A percentile compares a stretch with the other conserved stretches of the same genome.
These are phyloP conservation scores for Spirogloea muscicola DNA, from an alignment of 139 green algal genomes.

Conservation along the genomic window DNA sequence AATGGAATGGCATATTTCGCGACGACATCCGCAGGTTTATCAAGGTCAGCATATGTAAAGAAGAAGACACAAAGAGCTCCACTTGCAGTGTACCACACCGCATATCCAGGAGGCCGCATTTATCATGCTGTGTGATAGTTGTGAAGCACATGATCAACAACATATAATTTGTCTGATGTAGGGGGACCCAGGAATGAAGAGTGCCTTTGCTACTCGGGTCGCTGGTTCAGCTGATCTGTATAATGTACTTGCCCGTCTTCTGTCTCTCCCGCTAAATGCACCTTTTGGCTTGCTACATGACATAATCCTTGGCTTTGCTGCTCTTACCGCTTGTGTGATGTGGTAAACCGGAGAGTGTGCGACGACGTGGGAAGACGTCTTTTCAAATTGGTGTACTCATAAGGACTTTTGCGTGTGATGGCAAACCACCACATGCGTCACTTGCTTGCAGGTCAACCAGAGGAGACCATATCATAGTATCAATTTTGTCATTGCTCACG, in stretches of 20 bases:
- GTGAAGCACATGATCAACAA: no score
- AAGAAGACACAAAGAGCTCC: no score
- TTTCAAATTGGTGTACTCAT: no score
- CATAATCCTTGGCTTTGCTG: no score
- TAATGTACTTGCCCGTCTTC: constrained; percentile 31
- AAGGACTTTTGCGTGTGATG: no score
- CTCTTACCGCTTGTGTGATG: no score
- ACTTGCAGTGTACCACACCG: no score
- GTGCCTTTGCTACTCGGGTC: constrained; percentile 82
- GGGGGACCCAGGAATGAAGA: constrained; percentile 84
- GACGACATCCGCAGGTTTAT: constrained; percentile 85
- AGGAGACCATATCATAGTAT: constrained; percentile 85
- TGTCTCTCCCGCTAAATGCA: neutral
- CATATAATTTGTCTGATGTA: constrained; percentile 9
- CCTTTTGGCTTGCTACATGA: neutral
- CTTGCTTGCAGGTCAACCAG: constrained; percentile 46
- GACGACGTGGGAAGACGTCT: no score
- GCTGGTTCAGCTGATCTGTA: constrained; percentile 90
- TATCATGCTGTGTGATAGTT: no score
- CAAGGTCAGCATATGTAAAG: no score
- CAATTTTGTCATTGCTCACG: constrained; percentile 95
- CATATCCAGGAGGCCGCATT: no score
- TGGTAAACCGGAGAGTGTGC: no score
- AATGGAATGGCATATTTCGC: constrained; percentile 97
- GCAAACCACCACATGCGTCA: neutral